Evolutionary conservation across 1,284 basidiomycete species (phyloP).

Genomic region (Filobasidium uniguttulatum): DNA sequence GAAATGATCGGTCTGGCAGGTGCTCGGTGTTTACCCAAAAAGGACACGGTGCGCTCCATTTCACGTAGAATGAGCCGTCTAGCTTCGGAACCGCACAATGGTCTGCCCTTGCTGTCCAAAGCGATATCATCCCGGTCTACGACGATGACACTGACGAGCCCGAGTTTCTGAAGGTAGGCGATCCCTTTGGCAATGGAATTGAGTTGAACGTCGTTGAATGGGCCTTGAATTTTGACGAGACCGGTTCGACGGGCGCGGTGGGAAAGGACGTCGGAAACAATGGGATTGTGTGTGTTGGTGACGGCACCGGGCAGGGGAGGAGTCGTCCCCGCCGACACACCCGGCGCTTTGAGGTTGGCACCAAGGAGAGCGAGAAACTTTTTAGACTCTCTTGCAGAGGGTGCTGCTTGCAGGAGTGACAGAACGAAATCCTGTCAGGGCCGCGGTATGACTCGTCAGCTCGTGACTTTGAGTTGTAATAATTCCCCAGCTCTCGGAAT

Average conservation of each 20-base stretch:
- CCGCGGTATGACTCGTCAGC: too few relatives aligned
- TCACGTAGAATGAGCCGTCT: constrained; percentile 67
- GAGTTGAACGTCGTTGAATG: constrained; percentile 88
- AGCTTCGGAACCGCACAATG: constrained; percentile 10
- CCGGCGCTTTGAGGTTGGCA: constrained; percentile 36
- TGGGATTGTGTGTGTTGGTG: constrained; percentile 40
- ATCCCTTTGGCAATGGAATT: constrained; percentile 86
- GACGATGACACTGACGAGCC: constrained; percentile 86
- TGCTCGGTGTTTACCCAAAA: constrained; percentile 71
- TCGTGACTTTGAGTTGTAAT: too few relatives aligned
- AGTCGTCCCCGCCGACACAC: not conserved
- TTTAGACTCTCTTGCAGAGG: constrained; percentile 78
- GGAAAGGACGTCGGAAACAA: constrained; percentile 70
- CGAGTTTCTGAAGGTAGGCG: constrained; percentile 88
- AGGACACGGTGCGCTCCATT: constrained; percentile 66
- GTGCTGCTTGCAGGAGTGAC: constrained; percentile 83
- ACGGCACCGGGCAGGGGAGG: constrained; percentile 14
- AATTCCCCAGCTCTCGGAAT: too few relatives aligned
- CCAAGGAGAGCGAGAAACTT: constrained; percentile 77
- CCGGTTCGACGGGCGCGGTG: constrained; percentile 52
- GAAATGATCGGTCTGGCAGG: constrained; percentile 75
- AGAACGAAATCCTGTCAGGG: constrained; percentile 76
- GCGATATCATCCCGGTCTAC: constrained; percentile 73
- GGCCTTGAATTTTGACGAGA: constrained; percentile 92
- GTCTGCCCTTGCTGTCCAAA: constrained; percentile 18